phyloP scores from a whole-genome alignment of 352 stramenopile genomes.

The Phytopythium sindhum region DNA sequence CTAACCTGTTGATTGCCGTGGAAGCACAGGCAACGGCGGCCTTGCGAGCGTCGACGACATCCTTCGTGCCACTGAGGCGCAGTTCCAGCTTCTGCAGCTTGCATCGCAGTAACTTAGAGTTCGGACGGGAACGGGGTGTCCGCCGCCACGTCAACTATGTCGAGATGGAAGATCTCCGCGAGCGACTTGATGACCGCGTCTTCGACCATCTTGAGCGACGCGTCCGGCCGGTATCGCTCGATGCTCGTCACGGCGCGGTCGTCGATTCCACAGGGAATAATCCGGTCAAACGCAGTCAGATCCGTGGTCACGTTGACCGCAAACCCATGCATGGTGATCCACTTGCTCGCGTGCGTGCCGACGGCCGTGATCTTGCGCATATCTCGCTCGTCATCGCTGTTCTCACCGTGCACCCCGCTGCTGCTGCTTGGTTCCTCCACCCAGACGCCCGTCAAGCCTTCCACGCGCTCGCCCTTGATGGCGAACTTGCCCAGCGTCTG shows the following conservation, averaged over 20 bases:
- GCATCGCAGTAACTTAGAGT: not conserved
- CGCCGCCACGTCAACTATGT: conserved; percentile 46
- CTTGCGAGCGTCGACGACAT: conserved; percentile 69
- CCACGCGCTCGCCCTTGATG: conserved; percentile 87
- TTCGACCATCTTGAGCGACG: conserved; percentile 60
- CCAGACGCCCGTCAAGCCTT: conserved; percentile 96
- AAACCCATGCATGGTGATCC: conserved; percentile 99
- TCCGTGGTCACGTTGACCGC: conserved; percentile 96
- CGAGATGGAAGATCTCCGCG: conserved; percentile 63
- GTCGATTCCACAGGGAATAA: conserved; percentile 97
- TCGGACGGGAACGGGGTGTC: conserved; percentile 28
- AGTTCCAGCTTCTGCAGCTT: conserved; percentile 19
- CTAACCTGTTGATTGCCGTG: conserved; percentile 1
- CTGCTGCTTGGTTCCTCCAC: conserved; percentile 60
- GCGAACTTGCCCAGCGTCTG: conserved; percentile 84
- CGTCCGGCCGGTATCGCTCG: conserved; percentile 43
- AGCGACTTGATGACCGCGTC: conserved; percentile 62
- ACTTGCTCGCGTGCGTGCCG: conserved; percentile 93
- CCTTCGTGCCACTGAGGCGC: conserved; percentile 24
- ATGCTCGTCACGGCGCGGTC: conserved; percentile 86
- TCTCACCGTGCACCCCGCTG: conserved; percentile 3
- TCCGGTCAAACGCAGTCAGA: conserved; percentile 92
- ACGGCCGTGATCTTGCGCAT: conserved; percentile 96
- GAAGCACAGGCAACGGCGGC: conserved; percentile 46
- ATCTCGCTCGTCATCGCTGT: conserved; percentile 39